Evolutionary conservation across 1,139 yeast genomes (phyloP), one percentile per base, ranked within the genome.

Genomic region (Saccharomycopsis hybrid): DNA sequence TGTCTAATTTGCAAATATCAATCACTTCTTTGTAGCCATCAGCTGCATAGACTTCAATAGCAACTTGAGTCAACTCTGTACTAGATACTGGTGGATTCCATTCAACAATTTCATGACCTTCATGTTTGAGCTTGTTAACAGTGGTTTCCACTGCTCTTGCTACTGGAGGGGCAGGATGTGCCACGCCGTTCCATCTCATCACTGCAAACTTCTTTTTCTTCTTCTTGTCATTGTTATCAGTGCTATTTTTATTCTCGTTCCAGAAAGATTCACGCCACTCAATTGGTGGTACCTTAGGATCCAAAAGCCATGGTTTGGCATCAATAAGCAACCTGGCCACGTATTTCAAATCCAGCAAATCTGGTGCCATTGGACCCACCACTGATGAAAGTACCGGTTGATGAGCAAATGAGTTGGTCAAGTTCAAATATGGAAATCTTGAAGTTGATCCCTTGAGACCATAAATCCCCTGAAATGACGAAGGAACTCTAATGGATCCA

Each of bases 261-360:
- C n/a, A n/a, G n/a, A n/a, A n/a, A n/a, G n/a, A n/a, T 2, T 68
- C 64, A 58, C 77, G 73, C 90, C 92, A 85, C 27, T 83, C 83
- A 54, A 80, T 60, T 48, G 78, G 80, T 47, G 78, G 64, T 48
- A 71, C 65, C 51, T 72, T 68, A 54, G 77, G 76, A 63, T 85
- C 94, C 46, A 66, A 66, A 45, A 72, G 68, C 90, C 89, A 84
- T 24, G 92, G 90, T 61, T 81, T 70, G 5, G 48, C 42, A 50
- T 75, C 60, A 54, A 81, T 72, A 45, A 82, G 67, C 52, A 79
- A 70, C n/a, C 67, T 56, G 3, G 70, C 62, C 2, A 73, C 75
- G 1, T 77, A 77, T 45, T 73, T 60, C 0, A 64, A 62, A 9
- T 71, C 70, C 2, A 63, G 56, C 24, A 39, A 48, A 3, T 75